phyloP scores from a whole-genome alignment of 805 yeast species.

The Scheffersomyces stipitis region DNA sequence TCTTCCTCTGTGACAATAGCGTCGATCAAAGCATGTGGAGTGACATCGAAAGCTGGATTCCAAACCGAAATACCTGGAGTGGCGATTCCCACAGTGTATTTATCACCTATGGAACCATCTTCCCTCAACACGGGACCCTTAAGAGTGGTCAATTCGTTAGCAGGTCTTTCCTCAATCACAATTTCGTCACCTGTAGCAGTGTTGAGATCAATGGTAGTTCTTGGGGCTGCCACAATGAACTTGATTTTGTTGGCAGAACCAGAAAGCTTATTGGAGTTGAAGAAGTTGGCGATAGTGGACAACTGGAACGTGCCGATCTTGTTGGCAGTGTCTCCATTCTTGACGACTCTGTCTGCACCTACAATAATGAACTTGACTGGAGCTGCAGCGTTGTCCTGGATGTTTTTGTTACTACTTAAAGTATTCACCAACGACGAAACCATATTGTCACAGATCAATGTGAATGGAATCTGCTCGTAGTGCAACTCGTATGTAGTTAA shows the following conservation, averaged over 20 bases:
- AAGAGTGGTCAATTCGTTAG: conserved; percentile 72
- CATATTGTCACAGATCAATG: conserved; percentile 89
- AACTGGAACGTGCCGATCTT: conserved; percentile 94
- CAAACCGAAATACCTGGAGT: conserved; percentile 84
- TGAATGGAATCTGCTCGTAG: conserved; percentile 83
- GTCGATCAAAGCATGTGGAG: conserved; percentile 80
- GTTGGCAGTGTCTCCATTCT: conserved; percentile 94
- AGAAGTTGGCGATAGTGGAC: conserved; percentile 65
- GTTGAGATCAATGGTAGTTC: conserved; percentile 77
- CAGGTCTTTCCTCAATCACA: conserved; percentile 84
- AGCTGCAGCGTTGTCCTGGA: conserved; percentile 32
- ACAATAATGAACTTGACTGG: conserved; percentile 89
- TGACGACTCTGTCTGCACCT: conserved; percentile 93
- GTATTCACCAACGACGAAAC: conserved; percentile 69
- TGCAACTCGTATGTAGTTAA: conserved; percentile 88
- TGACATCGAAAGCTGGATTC: conserved; percentile 96
- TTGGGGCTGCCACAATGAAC: conserved; percentile 94
- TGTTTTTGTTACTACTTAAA: conserved; percentile 32
- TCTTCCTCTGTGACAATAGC: conserved; percentile 85
- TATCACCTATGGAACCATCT: conserved; percentile 32
- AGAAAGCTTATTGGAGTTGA: conserved; percentile 19
- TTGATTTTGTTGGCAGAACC: conserved; percentile 48
- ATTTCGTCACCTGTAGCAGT: conserved; percentile 72
- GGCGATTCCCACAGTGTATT: conserved; percentile 69
- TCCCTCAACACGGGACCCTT: conserved; percentile 50